These are phyloP conservation scores for Arxiozyma slooffiae DNA, from an alignment of 1,139 yeast species.

Conservation along the genomic window DNA sequence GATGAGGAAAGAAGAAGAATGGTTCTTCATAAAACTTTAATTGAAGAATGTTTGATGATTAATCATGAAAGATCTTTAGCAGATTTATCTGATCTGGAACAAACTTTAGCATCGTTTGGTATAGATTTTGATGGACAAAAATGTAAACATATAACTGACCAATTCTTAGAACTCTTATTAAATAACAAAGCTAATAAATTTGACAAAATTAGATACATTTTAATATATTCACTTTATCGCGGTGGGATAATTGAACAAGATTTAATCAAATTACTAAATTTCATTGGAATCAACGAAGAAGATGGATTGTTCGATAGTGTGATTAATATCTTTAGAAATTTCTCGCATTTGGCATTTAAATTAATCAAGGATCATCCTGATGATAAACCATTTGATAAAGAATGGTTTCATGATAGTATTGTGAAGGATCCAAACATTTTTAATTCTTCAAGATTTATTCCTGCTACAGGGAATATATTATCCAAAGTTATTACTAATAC, in stretches of 20 bases:
- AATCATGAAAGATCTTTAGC: conserved; percentile 48
- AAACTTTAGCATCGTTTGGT: conserved; percentile 67
- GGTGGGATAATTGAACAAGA: conserved; percentile 78
- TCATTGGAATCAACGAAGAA: conserved; percentile 52
- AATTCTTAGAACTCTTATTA: conserved; percentile 50
- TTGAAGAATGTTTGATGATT: conserved; percentile 47
- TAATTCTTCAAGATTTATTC: conserved; percentile 68
- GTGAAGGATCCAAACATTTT: conserved; percentile 54
- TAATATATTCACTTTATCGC: conserved; percentile 69
- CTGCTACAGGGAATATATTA: conserved; percentile 57
- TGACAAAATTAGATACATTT: conserved; percentile 69
- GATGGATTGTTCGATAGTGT: conserved; percentile 42
- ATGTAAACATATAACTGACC: conserved; percentile 56
- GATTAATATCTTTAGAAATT: conserved; percentile 50
- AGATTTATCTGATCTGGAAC: conserved; percentile 62
- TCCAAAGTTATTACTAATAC: conserved; percentile 35
- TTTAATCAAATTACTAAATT: conserved; percentile 57
- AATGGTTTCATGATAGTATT: conserved; percentile 46
- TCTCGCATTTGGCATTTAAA: conserved; percentile 57
- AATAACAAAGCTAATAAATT: conserved; percentile 42
- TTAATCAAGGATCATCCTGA: conserved; percentile 44
- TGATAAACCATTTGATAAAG: conserved; percentile 34
- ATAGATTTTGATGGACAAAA: conserved; percentile 60
- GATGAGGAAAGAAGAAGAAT: conserved; percentile 57
- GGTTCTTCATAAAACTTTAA: conserved; percentile 49